Evolutionary conservation across 495 filamentous ascomycete genomes (phyloP).

Genomic region (Hyaloscypha variabilis): DNA sequence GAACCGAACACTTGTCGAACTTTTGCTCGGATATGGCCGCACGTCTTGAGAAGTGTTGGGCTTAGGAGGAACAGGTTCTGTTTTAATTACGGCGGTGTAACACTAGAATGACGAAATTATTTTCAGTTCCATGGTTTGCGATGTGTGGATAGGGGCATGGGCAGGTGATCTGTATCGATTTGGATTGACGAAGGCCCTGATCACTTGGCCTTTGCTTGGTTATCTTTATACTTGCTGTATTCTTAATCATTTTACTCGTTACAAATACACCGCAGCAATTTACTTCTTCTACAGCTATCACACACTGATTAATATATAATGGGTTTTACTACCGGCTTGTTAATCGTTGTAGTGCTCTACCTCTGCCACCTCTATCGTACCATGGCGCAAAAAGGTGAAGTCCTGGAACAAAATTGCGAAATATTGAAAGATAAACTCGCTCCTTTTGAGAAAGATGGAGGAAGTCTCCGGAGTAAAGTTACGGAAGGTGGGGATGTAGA

Average conservation of each 20-base stretch:
- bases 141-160: neutral
- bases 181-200: neutral
- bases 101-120: neutral
- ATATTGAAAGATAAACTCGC: neutral
- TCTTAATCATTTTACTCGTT: neutral
- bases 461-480: no score
- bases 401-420: neutral
- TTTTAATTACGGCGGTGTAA: neutral
- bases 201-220: neutral
- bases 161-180: neutral
- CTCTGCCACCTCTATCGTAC: neutral
- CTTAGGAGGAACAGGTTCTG: slow-evolving; percentile 1
- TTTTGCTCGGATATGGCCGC: slow-evolving; percentile 29
- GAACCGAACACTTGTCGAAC: slow-evolving; percentile 23
- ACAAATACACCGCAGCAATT: no score
- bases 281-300: no score
- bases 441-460: neutral
- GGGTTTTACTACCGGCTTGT: neutral
- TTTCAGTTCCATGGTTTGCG: neutral
- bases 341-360: neutral
- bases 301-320: no score
- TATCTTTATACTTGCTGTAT: neutral
- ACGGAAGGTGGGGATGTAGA: no score
- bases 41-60: slow-evolving; percentile 26
- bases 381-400: neutral